These are phyloP conservation scores for Candida michaelii DNA, from an alignment of 805 yeast genomes.

Conservation along the genomic window DNA sequence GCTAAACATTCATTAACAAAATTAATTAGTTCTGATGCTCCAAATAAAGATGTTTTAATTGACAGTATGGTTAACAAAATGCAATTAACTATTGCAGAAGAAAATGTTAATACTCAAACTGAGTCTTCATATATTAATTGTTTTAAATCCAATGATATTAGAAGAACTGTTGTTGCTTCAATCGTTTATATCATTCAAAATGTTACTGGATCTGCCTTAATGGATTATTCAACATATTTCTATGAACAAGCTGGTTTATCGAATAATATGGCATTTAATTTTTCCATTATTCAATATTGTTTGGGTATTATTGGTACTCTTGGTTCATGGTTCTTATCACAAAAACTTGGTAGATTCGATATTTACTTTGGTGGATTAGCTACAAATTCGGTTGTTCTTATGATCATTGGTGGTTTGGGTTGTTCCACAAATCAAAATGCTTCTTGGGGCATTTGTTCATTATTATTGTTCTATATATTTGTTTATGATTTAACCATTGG, in stretches of 20 bases:
- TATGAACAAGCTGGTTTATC: slow-evolving; percentile 50
- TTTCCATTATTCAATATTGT: slow-evolving; percentile 44
- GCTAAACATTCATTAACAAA: slow-evolving; percentile 43
- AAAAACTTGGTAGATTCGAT: slow-evolving; percentile 39
- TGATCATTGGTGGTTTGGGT: slow-evolving; percentile 46
- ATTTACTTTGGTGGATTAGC: slow-evolving; percentile 39
- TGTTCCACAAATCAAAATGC: slow-evolving; percentile 22
- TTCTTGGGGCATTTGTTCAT: slow-evolving; percentile 47
- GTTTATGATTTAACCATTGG: slow-evolving; percentile 45
- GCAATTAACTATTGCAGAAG: slow-evolving; percentile 44
- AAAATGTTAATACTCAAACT: slow-evolving; percentile 19
- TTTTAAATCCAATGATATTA: slow-evolving; percentile 44
- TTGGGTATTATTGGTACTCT: slow-evolving; percentile 46
- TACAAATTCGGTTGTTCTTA: slow-evolving; percentile 30
- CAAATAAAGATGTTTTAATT: slow-evolving; percentile 34
- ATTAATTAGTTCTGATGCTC: slow-evolving; percentile 31
- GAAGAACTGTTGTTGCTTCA: slow-evolving; percentile 53
- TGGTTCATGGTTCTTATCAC: slow-evolving; percentile 44
- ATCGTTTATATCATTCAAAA: slow-evolving; percentile 46
- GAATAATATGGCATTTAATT: slow-evolving; percentile 42
- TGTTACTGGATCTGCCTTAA: slow-evolving; percentile 46
- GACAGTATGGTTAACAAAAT: slow-evolving; percentile 45
- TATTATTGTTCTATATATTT: slow-evolving; percentile 46
- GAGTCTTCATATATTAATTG: slow-evolving; percentile 40
- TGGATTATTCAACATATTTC: slow-evolving; percentile 52